Base-by-base conservation (phyloP, 495 filamentous ascomycete species). In the Podospora pseudopauciseta region DNA sequence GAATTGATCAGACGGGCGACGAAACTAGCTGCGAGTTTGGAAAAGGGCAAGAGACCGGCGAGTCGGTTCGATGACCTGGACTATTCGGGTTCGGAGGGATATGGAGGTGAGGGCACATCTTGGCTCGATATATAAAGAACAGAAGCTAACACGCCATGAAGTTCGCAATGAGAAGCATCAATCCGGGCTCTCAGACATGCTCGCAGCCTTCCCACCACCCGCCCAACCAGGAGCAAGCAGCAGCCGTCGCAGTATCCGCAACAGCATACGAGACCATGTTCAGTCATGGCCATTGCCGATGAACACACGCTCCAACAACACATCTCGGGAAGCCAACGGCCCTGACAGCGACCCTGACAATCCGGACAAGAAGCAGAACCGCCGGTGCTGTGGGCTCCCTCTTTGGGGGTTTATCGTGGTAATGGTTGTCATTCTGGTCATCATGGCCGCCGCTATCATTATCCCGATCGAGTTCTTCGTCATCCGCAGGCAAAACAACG, bases 1-100 rank as follows among this genome's bases (percentile, higher is more conserved):
- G 95, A 97, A 78, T 80, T 99, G 65, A 98, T 99, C 67, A 84
- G 87, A 69, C 85, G 95, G 60, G 95, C 95, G 3, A 97, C 94
- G 1, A 88, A 87, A 70, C 82, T 98, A 27, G 95, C 95, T 5
- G 85, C 93, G 0, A 93, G 94, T 73, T 85, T 99, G 68, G 96
- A 98, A 71, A 90, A 87, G 67, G 95, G 95, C 4, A 86, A 77
- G 70, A 80, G 87, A 68, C 96, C 95, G 28, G 91, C 88, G 44
- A 96, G 92, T 73, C 82, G 90, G 53, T 80, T 90, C 63, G 84
- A 84, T 28, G 81, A 84, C 44, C 69, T 84, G 74, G 80, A 83
- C 67, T 81, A 65, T 16, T 67, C 71, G 55, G 75, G 72, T 20
- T 19, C 23, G 4, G 65, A 64, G 19, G 80, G 83, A 2, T 16